A percentile compares a stretch with the other conserved stretches of the same genome.
Conservation (phyloP, 2,329 filamentous ascomycete species). For the Fusarium tuaranense region DNA sequence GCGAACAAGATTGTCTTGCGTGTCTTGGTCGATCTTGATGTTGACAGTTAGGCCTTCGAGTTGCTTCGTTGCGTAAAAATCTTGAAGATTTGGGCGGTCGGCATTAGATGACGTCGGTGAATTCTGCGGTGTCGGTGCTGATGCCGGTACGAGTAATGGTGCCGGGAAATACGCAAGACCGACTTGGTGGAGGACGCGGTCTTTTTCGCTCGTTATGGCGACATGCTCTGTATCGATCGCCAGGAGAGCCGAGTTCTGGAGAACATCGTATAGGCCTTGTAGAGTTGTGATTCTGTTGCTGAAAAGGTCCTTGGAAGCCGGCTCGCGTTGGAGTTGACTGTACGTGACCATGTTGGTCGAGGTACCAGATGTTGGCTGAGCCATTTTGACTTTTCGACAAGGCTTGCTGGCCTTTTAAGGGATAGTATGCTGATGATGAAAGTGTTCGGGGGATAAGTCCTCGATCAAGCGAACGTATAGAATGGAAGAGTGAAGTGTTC, state of each 20-base stretch:
- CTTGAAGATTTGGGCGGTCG: not conserved
- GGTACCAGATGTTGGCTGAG: not conserved
- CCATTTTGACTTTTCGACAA: not conserved
- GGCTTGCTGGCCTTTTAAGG: too few species aligned
- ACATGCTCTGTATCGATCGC: constrained; percentile 27
- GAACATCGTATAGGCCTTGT: not conserved
- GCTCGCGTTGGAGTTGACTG: not conserved
- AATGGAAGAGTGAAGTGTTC: not conserved
- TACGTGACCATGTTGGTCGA: not conserved
- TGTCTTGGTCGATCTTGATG: not conserved
- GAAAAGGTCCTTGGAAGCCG: not conserved
- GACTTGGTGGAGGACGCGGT: constrained; percentile 33
- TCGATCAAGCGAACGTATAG: not conserved
- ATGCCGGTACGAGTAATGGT: not conserved
- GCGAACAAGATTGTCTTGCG: not conserved
- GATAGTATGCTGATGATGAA: not conserved
- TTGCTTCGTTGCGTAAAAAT: constrained; percentile 5
- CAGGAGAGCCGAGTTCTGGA: constrained; percentile 16
- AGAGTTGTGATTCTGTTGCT: constrained; percentile 20
- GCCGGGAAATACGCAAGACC: constrained; percentile 17
- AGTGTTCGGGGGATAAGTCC: too few species aligned
- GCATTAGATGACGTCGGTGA: not conserved
- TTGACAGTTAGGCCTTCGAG: constrained; percentile 17
- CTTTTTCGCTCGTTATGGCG: constrained; percentile 14
- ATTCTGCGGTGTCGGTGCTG: not conserved